Percentiles rank a stretch among this genome's conserved stretches.
Conservation (phyloP, 2,329 filamentous ascomycete genomes). For the Fusarium ramigenum region DNA sequence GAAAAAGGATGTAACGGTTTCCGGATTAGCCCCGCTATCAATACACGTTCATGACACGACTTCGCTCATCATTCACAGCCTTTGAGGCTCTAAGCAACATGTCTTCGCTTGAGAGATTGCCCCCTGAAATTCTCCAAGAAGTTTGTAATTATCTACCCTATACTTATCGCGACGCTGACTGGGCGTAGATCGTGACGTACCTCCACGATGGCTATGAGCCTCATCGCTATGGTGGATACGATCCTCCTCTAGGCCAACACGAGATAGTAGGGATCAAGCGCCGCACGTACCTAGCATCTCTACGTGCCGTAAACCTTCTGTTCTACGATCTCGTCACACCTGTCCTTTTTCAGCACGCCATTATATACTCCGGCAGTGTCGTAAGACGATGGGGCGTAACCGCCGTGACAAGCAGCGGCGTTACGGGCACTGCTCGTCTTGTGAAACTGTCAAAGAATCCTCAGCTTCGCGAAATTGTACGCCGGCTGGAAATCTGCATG, state of each 20-base stretch:
- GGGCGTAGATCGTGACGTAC: neutral
- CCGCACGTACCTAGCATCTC: neutral
- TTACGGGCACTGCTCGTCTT: neutral
- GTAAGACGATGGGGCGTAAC: neutral
- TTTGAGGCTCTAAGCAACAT: neutral
- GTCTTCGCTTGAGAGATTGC: neutral
- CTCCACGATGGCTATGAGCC: neutral
- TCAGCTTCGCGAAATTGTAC: neutral
- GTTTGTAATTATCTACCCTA: rapidly evolving
- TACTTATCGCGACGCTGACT: neutral
- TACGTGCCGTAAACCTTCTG: neutral
- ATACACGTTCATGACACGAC: neutral
- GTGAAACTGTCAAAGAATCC: neutral
- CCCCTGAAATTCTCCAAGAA: neutral
- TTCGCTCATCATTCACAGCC: neutral
- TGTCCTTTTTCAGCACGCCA: neutral
- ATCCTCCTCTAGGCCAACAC: neutral
- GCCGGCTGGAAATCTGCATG: neutral
- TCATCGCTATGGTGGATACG: neutral
- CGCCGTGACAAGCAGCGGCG: neutral
- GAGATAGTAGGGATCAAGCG: neutral
- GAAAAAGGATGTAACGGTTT: neutral
- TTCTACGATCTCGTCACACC: neutral
- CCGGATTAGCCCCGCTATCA: neutral
- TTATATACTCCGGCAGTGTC: neutral